These are phyloP conservation scores for Aurifilum marmelostoma DNA, from an alignment of 2,329 filamentous ascomycete species.

Conservation along the genomic window DNA sequence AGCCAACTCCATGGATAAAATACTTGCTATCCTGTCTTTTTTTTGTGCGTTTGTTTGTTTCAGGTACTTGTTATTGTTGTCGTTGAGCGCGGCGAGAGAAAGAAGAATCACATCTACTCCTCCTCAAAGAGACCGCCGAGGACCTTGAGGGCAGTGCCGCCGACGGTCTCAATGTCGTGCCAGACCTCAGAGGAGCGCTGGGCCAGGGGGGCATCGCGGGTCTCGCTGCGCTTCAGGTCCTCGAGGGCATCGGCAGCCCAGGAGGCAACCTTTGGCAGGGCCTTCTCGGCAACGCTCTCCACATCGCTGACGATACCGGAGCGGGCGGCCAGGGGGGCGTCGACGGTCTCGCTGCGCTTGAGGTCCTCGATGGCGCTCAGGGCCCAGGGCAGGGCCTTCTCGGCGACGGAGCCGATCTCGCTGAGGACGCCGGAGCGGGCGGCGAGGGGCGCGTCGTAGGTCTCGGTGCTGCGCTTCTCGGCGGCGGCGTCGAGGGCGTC, in stretches of 20 bases:
- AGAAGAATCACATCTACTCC: neutral
- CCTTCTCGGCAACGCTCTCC: neutral
- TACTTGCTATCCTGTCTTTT: neutral
- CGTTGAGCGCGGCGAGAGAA: no score
- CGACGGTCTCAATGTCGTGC: constrained; percentile 4
- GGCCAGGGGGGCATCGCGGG: constrained; percentile 1
- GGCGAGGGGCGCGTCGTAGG: neutral
- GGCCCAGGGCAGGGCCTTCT: constrained; percentile 1
- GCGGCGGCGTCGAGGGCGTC: neutral
- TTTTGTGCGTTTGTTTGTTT: neutral
- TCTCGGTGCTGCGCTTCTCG: constrained; percentile 2
- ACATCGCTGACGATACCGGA: neutral
- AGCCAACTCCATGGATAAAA: neutral
- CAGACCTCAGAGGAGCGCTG: constrained; percentile 1
- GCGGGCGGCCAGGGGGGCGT: neutral
- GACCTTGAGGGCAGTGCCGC: constrained; percentile 12
- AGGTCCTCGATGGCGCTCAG: neutral
- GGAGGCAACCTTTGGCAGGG: neutral
- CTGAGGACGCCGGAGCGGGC: constrained; percentile 1
- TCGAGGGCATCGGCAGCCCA: neutral
- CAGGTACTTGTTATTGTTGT: no score
- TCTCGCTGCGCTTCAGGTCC: constrained; percentile 11
- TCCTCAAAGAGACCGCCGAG: constrained; percentile 11
- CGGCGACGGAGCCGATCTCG: neutral
- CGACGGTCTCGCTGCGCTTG: constrained; percentile 1